Evolutionary conservation across 2,329 filamentous ascomycete genomes (phyloP), one percentile per base, ranked within the genome.

Genomic region (Bipolaris gigantea): DNA sequence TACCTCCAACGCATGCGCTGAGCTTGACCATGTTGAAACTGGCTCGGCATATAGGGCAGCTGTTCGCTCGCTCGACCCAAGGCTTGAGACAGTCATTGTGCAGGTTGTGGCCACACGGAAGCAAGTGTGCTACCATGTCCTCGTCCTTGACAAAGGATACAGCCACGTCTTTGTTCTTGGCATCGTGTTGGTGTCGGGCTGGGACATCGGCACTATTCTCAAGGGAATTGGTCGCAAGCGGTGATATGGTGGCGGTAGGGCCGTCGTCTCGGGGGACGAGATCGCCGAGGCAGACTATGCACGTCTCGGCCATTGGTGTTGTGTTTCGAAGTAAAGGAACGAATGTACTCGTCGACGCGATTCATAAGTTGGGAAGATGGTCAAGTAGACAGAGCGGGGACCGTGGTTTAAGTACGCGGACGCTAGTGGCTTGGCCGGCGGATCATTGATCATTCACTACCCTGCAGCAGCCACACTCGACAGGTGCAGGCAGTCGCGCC

Each of bases 21-120:
- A 99, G 86, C 72, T 94, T 86, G 62, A 99, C 92, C 66, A 88
- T 79, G 76, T 97, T 93, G 79, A 99, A 97, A 60, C 84, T 86
- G 67, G 90, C 89, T 64, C 94, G 89, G 77, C 94, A 99, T 75
- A 99, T 96, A 41, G 94, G 94, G 75, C 94, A 99, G 73, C 92
- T 97, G 77, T 97, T 99, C 60, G 94, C 93, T 74, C 95, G 89
- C 76, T 95, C 90, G 41, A 93, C 91, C 94, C 94, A 99, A 64
- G 92, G 90, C 66, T 89, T 89, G 64, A 99, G 83, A 75, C 94
- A 99, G 48, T 89, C 86, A 78, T 99, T 88, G 78, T 99, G 94
- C 65, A 99, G 81, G 65, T 92, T 84, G 80, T 99, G 95, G 54
- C 90, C 89, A 76, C 94, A 99, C 42, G 91, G 88, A 56, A 86